Evolutionary conservation across 1,284 basidiomycete genomes (phyloP), one percentile per base, ranked within the genome.

Genomic region (Fistulina hepatica): DNA sequence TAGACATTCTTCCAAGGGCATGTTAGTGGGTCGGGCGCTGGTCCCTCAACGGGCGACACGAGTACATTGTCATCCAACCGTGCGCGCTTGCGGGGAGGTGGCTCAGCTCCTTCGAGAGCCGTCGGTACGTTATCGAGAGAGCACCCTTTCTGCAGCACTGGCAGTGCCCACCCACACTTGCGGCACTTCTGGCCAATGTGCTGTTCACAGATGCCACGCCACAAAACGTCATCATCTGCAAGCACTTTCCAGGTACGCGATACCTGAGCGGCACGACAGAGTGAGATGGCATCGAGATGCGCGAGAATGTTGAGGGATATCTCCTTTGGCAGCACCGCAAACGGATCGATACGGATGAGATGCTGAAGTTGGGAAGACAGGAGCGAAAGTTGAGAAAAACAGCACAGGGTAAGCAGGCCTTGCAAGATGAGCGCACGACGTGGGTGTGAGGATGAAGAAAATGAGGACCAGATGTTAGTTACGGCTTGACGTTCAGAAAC

Each of bases 1-100:
- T 98, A 99, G n/a, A 99, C 93, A 44, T 85, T 80, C 60, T 99
- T 99, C 95, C 95, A 99, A 0, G 94, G 95, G 34, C 90, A 78
- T 12, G 85, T 91, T 43, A 9, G 45, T 34, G 19, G 33, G 16
- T 19, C 28, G 13, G 31, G 52, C 43, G 10, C 43, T n/a, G n/a
- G n/a, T n/a, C n/a, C n/a, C n/a, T n/a, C n/a, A 20, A n/a, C 48
- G 28, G 13, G 50, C 42, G 21, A 51, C 50, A 12, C 56, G 47
- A 17, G 55, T 13, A 34, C 28, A 8, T 33, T 17, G 20, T 20
- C 16, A 13, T 21, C 10, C 20, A 45, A 22, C 35, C 67, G 61
- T 34, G 63, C 66, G 11, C 79, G 73, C 50, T 83, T 82, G 17
- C 58, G 23, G n/a, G 66, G 64, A 12, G 61, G 58, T 1, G 15